Base-by-base conservation (phyloP, 345 rosid genomes). In the Odontarrhena argentea region DNA sequence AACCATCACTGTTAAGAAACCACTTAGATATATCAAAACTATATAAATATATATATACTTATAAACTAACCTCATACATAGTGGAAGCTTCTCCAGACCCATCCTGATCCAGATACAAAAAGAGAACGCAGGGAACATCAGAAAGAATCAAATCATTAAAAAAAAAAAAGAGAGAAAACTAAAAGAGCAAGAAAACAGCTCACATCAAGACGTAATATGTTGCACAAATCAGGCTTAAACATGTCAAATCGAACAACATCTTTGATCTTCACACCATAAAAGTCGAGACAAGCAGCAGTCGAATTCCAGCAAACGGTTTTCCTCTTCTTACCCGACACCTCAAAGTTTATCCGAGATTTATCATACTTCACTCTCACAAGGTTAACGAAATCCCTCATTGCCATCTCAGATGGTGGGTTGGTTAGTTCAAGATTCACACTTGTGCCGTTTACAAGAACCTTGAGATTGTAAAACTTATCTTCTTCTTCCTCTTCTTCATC, bases 121-220 rank as follows among this genome's bases (percentile, higher is more conserved):
- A 32, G 36, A 3, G 36, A 32, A 32, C 3, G 8, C 24, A 14
- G 8, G 22, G 2, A 48, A 18, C 55, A 50, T 22, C 4, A 50
- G 12, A 8, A 25, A 50, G 10, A 11, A n/a, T 11, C 28, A 15
- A 45, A 47, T 34, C 25, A 50, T 25, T n/a, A n/a, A n/a, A n/a
- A 49, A 58, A 32, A 26, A 6, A 9, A 12, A 4, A 26, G 28
- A 24, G 6, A 50, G 5, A 11, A 50, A 50, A 55, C 0, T 1
- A 14, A 37, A 18, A 12, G 26, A 1, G 24, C 11, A 4, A n/a
- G 46, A 4, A 48, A 25, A 45, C 10, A 62, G 56, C 76, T 63
- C 38, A 88, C 89, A 56, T 74, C 53, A 30, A 88, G 86, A 38
- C 62, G 67, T 48, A 88, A 41, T 10, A 83, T 64, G 65, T 88